A percentile compares a stretch with the other conserved stretches of the same genome.
Evolutionary conservation across 75 land plant species (phyloP).

Genomic region (Adiantum capillusveneris): DNA sequence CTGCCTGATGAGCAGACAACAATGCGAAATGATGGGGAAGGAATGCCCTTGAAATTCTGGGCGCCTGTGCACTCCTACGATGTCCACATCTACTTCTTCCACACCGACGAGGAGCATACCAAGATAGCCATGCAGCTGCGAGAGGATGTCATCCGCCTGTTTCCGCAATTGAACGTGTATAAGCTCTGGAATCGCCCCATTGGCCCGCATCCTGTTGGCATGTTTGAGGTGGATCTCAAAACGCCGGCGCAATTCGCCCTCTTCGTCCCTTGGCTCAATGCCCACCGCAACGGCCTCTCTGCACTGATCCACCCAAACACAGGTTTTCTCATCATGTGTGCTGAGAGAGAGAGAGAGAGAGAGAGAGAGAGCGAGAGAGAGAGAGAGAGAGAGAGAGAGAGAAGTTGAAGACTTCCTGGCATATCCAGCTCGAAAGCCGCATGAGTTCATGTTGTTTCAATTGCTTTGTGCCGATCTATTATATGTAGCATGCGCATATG

Average conservation of each 20-base stretch:
- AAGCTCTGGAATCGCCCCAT: slow-evolving; percentile 15
- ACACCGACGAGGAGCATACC: slow-evolving; percentile 4
- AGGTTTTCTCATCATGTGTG: slow-evolving; percentile 1
- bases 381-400: too few relatives aligned
- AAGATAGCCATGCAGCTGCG: slow-evolving; percentile 10
- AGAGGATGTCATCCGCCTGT: slow-evolving; percentile 2
- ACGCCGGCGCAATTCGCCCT: slow-evolving; percentile 4
- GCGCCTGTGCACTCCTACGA: slow-evolving; percentile 14
- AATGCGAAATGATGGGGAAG: too few relatives aligned
- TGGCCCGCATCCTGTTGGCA: slow-evolving; percentile 15
- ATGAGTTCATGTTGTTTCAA: too few relatives aligned
- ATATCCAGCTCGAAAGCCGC: too few relatives aligned
- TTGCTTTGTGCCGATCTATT: too few relatives aligned
- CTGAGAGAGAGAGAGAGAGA: too few relatives aligned
- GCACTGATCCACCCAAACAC: slow-evolving; percentile 20
- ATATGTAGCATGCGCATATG: too few relatives aligned
- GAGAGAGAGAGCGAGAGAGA: too few relatives aligned
- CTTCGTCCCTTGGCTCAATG: slow-evolving; percentile 10
- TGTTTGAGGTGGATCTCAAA: slow-evolving; percentile 14
- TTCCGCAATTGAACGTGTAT: slow-evolving; percentile 9
- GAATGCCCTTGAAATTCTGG: background rate
- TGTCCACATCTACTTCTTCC: slow-evolving; percentile 22
- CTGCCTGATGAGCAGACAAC: too few relatives aligned
- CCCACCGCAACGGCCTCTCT: slow-evolving; percentile 10
- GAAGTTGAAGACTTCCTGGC: too few relatives aligned